Evolutionary conservation across 2,329 filamentous ascomycete genomes (phyloP).

Genomic region (Aspergillus costaricaensis): DNA sequence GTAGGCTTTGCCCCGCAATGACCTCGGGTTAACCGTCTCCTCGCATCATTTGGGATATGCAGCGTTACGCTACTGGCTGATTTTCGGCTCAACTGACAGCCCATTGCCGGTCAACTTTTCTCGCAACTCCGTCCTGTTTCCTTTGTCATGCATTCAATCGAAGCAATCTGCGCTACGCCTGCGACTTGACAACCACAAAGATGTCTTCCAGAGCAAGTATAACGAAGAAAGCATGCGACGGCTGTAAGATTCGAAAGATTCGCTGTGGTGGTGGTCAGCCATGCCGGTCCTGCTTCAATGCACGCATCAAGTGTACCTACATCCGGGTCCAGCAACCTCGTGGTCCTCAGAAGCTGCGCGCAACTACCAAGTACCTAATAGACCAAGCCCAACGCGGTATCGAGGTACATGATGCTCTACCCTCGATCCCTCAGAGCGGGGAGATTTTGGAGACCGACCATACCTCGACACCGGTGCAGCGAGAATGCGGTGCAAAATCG

Average conservation of each 20-base stretch:
- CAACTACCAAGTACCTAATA: constrained; percentile 25
- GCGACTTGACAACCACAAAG: background rate
- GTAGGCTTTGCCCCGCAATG: constrained; percentile 7
- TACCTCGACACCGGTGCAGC: background rate
- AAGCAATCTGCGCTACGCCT: background rate
- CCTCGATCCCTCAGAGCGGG: background rate
- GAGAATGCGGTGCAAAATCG: background rate
- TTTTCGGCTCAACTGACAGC: background rate
- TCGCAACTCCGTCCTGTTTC: background rate
- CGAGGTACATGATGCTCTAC: background rate
- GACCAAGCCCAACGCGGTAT: constrained; percentile 21
- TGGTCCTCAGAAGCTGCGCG: constrained; percentile 48
- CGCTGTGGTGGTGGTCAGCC: constrained; percentile 53
- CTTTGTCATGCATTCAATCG: background rate
- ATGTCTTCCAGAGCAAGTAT: constrained; percentile 21
- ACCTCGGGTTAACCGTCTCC: background rate
- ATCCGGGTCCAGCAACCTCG: constrained; percentile 48
- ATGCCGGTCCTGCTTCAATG: constrained; percentile 49
- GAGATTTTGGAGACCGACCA: background rate
- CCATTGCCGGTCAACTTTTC: background rate
- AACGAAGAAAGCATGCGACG: constrained; percentile 51
- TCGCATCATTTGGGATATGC: background rate
- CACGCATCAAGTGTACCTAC: constrained; percentile 55
- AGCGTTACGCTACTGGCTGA: background rate
- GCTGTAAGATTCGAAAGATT: constrained; percentile 57